Evolutionary conservation across 441 rosid species (phyloP).

Genomic region (Pelargonium fulgidum): DNA sequence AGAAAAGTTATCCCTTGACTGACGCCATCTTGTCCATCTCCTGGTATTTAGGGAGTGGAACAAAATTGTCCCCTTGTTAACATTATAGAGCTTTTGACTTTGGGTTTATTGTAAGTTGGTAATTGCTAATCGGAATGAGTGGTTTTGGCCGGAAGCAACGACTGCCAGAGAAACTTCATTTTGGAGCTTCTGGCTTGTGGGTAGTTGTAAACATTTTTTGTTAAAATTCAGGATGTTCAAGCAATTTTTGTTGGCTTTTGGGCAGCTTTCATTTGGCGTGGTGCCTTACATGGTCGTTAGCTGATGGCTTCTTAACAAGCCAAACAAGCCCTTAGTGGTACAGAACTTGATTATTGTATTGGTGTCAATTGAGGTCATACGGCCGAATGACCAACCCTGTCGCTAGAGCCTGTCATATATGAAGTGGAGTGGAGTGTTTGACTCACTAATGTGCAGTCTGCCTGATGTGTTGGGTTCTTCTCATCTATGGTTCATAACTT

Average conservation of each 20-base stretch:
- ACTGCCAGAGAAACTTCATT: no score
- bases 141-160: no score
- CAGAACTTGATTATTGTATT: neutral
- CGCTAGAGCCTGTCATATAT: neutral
- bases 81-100: no score
- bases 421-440: neutral
- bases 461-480: neutral
- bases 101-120: no score
- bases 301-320: no score
- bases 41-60: neutral
- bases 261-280: no score
- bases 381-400: neutral
- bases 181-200: no score
- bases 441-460: neutral
- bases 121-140: no score
- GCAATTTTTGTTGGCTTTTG: no score
- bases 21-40: neutral
- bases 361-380: neutral
- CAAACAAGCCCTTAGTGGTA: neutral
- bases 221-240: no score
- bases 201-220: no score
- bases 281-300: neutral
- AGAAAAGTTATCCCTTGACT: neutral
- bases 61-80: no score
- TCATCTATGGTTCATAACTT: neutral